Evolutionary conservation across 2,329 filamentous ascomycete species (phyloP), one percentile per base, ranked within the genome.

Genomic region (Dactylellina sp.): DNA sequence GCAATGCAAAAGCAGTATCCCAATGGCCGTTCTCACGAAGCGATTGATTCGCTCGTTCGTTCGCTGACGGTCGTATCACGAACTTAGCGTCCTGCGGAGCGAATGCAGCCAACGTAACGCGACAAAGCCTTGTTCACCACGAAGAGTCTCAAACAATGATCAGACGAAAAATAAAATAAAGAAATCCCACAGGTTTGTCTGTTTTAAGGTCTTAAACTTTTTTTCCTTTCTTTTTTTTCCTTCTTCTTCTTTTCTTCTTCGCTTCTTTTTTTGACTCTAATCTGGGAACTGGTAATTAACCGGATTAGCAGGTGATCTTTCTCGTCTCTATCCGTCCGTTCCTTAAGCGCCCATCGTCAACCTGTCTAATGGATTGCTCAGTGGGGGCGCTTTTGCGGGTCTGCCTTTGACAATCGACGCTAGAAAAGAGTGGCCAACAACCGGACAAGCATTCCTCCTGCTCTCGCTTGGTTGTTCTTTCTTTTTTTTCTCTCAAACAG

Each of bases 271-370:
- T 24, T 47, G 42, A 56, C 24, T 24, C 49, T 16, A 56, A 62
- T 37, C 57, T 57, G 32, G 46, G 59, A 47, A 46, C 22, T 66
- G 39, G 61, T 24, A 61, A 62, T 66, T 74, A 74, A 39, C 55
- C 70, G 55, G 61, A 62, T 46, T 62, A 66, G 56, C 60, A 74
- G 70, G 53, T 61, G 61, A 74, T 57, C 44, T 60, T 61, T 56
- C 70, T 74, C 70, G 70, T 74, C 42, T 74, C 70, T 74, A 74
- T 50, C 70, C 70, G 61, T 74, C 42, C 70, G 61, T 55, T 50
- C 53, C 35, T 61, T 74, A 66, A 74, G 70, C 70, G 70, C 70
- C 70, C 42, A 61, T 22, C 47, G 59, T 50, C 53, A 57, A 22
- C 47, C 39, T 32, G 47, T 37, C 9, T 20, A 37, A 6, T 42